These are phyloP conservation scores for Rhinocladiella similis DNA, from an alignment of 2,329 filamentous ascomycete genomes.

Conservation along the genomic window DNA sequence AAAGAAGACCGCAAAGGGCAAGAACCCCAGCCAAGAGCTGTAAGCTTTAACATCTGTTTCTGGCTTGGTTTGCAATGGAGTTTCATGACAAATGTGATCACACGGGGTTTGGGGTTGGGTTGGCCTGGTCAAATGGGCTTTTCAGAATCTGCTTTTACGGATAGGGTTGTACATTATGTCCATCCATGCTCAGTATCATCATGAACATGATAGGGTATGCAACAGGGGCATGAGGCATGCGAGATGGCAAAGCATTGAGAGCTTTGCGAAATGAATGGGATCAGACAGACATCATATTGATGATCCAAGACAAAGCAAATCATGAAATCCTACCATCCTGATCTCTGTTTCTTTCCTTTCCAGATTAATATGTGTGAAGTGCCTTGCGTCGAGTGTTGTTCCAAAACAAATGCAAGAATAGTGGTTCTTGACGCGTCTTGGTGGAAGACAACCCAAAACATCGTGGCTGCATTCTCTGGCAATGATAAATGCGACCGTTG, in stretches of 20 bases:
- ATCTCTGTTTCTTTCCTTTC: not conserved
- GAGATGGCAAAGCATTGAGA: slow-evolving; percentile 34
- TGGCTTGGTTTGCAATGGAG: slow-evolving; percentile 69
- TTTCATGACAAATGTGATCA: slow-evolving; percentile 60
- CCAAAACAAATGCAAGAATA: not conserved
- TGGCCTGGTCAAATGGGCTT: slow-evolving; percentile 57
- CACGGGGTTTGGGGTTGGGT: slow-evolving; percentile 67
- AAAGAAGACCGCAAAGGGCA: slow-evolving; percentile 98
- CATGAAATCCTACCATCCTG: slow-evolving; percentile 6
- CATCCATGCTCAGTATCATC: slow-evolving; percentile 43
- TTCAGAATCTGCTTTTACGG: slow-evolving; percentile 38
- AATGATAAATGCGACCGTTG: no score
- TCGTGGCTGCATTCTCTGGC: no score
- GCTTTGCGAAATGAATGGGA: slow-evolving; percentile 24
- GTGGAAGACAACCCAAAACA: no score
- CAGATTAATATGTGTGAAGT: no score
- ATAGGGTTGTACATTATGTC: slow-evolving; percentile 64
- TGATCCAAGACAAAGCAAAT: slow-evolving; percentile 24
- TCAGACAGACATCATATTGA: slow-evolving; percentile 26
- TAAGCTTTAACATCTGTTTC: slow-evolving; percentile 67
- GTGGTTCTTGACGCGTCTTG: no score
- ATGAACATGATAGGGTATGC: slow-evolving; percentile 31
- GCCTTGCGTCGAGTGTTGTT: not conserved
- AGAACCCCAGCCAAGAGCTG: slow-evolving; percentile 91
- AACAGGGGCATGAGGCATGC: slow-evolving; percentile 35